Conservation (phyloP, 2,329 filamentous ascomycete genomes). For the Xylariaceae sp. region DNA sequence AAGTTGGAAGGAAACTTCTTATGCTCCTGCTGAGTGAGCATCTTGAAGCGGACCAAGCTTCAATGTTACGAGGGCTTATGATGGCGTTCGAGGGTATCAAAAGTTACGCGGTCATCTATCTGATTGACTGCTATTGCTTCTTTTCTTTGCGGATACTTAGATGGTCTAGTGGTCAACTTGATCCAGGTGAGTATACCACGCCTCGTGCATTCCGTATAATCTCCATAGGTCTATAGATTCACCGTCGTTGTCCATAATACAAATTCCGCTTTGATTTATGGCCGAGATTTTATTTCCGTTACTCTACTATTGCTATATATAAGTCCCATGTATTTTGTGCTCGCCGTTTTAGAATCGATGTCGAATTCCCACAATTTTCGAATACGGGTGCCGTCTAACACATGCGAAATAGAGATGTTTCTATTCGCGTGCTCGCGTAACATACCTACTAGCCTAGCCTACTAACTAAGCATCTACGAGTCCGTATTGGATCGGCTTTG, state of each 20-base stretch:
- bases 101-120: constrained; percentile 20
- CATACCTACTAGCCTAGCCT: no score
- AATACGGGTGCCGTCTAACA: no score
- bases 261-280: not conserved
- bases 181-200: constrained; percentile 32
- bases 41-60: constrained; percentile 38
- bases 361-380: no score
- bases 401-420: no score
- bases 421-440: not conserved
- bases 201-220: constrained; percentile 5
- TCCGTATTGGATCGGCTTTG: not conserved
- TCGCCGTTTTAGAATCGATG: no score
- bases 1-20: constrained; percentile 39
- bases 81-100: constrained; percentile 39
- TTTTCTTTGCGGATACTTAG: constrained; percentile 4
- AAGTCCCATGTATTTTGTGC: not conserved
- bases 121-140: constrained; percentile 4
- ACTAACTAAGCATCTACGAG: no score
- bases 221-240: constrained; percentile 15
- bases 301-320: not conserved
- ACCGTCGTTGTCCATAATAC: constrained; percentile 2
- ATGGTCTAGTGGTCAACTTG: constrained; percentile 7
- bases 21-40: constrained; percentile 30
- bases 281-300: no score
- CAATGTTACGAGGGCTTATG: constrained; percentile 38